A percentile compares a stretch with the other conserved stretches of the same genome.
Conservation (phyloP, 1,284 basidiomycete species). For the Tilletia caries region DNA sequence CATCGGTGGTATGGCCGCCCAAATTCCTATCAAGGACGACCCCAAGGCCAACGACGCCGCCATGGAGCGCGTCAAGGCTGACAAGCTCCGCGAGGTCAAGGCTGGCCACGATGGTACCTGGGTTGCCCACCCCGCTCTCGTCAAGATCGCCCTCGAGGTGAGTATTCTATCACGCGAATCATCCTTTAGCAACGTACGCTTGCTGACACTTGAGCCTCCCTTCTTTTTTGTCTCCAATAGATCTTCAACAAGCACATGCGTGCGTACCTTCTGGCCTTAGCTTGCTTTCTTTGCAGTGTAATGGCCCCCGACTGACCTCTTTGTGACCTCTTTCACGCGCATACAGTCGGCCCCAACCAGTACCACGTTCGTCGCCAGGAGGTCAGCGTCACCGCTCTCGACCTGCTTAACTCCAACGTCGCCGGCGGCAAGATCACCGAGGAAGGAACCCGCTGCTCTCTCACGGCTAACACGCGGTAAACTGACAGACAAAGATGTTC, state of each 20-base stretch:
- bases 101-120: slow-evolving; percentile 91
- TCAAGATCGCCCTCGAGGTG: slow-evolving; percentile 77
- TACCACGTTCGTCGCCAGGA: slow-evolving; percentile 90
- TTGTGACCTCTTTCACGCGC: slow-evolving; percentile 69
- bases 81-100: slow-evolving; percentile 93
- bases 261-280: no score
- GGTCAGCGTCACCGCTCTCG: slow-evolving; percentile 77
- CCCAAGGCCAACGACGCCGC: slow-evolving; percentile 86
- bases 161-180: neutral
- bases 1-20: slow-evolving; percentile 90
- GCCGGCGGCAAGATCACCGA: slow-evolving; percentile 62
- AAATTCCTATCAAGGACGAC: slow-evolving; percentile 98
- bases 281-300: no score
- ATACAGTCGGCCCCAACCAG: slow-evolving; percentile 63
- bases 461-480: no score
- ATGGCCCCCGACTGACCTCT: neutral
- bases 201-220: neutral
- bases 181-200: slow-evolving; percentile 55
- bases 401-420: slow-evolving; percentile 79
- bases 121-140: slow-evolving; percentile 97
- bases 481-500: no score
- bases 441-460: slow-evolving; percentile 47
- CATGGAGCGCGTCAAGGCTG: slow-evolving; percentile 93
- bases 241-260: slow-evolving; percentile 68
- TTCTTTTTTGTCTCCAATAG: neutral